Base-by-base conservation (phyloP, 176 grass and related monocot genomes). In the Canna indica region DNA sequence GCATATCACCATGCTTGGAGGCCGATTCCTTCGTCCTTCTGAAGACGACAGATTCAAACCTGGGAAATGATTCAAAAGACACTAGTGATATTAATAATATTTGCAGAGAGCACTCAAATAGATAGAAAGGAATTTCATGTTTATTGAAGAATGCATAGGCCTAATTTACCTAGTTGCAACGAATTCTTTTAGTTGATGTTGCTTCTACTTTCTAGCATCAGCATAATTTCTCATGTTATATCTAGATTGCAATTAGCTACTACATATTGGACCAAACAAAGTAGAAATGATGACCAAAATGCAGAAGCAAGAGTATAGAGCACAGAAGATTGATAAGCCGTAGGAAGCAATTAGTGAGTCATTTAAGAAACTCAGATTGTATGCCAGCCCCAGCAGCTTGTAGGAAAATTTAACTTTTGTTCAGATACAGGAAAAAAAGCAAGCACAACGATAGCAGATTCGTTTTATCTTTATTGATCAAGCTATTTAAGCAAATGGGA, bases 31-130 rank as follows among this genome's bases (percentile, higher is more conserved):
- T 84, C 35, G 94, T 80, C 50, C 94, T 77, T 70, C 60, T 85
- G 76, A 99, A 99, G 54, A 81, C 56, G 8, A 99, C 80, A 59
- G 83, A 74, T 67, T 99, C 94, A 80, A 99, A 99, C 90, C 94
- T 99, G 74, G 84, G 80, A 78, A 26, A 79, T 33, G 42, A 66
- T 64, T 64, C 20, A 64, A 17, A 64, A 7, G 3, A 32, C 22
- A 48, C 24, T 32, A 47, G 65, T 32, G 18, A 44, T 66, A 66
- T 3, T 66, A 4, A 7, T 22, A 18, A 36, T 4, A 17, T 5
- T 63, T 63, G 14, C 6, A 11, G 60, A 18, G 60, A 63, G 34
- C 32, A 26, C 7, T 74, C 47, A 38, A 57, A 62, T 64, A 80
- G 47, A n/a, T 25, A 63, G 34, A 33, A 20, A 9, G 34, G 31